Base-by-base conservation (phyloP, 176 grass and related monocot species). In the Ensete ventricosum region DNA sequence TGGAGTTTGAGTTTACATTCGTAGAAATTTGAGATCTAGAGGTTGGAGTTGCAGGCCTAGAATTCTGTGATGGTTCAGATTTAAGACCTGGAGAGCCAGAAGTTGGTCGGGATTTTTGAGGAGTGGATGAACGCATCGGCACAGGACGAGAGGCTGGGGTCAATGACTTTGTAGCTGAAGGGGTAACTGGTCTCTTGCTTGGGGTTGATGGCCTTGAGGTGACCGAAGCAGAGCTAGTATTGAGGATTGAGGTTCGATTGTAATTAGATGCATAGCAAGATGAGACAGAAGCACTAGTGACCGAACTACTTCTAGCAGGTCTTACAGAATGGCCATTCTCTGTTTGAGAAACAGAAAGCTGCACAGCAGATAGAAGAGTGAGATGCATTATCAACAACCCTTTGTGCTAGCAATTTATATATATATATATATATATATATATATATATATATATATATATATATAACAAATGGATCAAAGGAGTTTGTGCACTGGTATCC, bases 161-260 rank as follows among this genome's bases (percentile, higher is more conserved):
- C 55, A 84, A 81, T 81, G 86, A 73, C 74, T 80, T 98, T 76
- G 83, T 74, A 71, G 67, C 57, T 17, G 82, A 72, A 80, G 85
- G 65, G 73, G 88, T 81, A 72, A 80, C 76, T 53, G 78, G 71
- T 20, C 76, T 77, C 66, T 84, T 94, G 81, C 73, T 82, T 9
- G 90, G 90, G 48, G 88, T 95, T 81, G 91, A 85, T 79, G 96
- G 79, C 60, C 86, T 88, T 34, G 84, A 99, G 77, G 80, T 85
- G 74, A 89, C 55, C 20, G 84, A 89, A 62, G 83, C 82, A 83
- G 76, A 80, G 83, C 79, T 99, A 78, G 84, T 77, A 70, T 81
- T 91, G 24, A 88, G 82, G 76, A 85, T 60, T 70, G 90, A 82
- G 76, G 86, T 81, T 78, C 86, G 87, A 27, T 80, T 89, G 71